phyloP scores from a whole-genome alignment of 1,284 basidiomycete species.

The Farysia itapuensis region DNA sequence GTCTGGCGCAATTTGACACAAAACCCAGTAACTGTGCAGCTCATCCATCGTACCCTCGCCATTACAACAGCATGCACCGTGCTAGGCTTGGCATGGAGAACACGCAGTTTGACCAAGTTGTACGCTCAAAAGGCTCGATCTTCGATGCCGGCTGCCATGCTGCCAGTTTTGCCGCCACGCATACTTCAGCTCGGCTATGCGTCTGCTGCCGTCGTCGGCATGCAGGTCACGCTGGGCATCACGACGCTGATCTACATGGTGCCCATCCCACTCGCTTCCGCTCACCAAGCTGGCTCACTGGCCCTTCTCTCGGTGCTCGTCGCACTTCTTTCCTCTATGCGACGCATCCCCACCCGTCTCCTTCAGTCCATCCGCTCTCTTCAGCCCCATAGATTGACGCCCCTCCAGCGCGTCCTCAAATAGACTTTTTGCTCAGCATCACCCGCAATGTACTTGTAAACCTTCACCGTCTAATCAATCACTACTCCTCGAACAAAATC shows the following conservation, averaged over 20 bases:
- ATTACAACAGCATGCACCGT: conserved; percentile 44
- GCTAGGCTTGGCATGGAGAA: conserved; percentile 9
- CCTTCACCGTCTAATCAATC: no score
- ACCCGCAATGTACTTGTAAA: background rate
- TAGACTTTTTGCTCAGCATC: background rate
- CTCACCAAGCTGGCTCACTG: conserved; percentile 93
- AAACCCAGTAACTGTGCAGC: conserved; percentile 97
- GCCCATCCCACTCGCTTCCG: conserved; percentile 84
- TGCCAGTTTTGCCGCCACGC: conserved; percentile 70
- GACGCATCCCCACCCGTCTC: conserved; percentile 11
- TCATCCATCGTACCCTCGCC: conserved; percentile 88
- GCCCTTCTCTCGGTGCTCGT: conserved; percentile 66
- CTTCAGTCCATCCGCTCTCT: background rate
- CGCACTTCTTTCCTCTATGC: conserved; percentile 11
- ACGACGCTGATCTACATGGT: conserved; percentile 91
- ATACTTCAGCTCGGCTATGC: conserved; percentile 69
- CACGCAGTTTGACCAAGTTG: conserved; percentile 66
- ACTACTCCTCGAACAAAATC: background rate
- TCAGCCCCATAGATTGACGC: conserved; percentile 1
- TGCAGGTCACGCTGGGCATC: conserved; percentile 87
- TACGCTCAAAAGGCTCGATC: conserved; percentile 1
- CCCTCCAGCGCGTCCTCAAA: conserved; percentile 8
- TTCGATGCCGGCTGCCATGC: conserved; percentile 58
- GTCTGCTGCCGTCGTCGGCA: conserved; percentile 78
- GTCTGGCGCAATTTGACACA: conserved; percentile 89